Evolutionary conservation across 768 basidiomycete genomes (phyloP).

Genomic region (Suillus plorans): DNA sequence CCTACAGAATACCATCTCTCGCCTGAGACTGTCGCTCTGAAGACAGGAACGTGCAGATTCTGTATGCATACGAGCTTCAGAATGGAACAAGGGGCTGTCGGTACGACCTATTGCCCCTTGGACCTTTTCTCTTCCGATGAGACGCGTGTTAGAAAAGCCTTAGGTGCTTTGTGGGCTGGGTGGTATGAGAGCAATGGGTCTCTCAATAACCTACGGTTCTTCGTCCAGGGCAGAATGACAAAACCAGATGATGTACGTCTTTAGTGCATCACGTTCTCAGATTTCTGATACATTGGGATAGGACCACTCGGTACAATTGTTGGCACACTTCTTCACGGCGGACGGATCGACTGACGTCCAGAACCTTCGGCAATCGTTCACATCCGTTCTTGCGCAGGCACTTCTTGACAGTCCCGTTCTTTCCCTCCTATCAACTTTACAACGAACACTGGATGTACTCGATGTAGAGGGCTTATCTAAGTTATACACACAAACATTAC

Average conservation of each 20-base stretch:
- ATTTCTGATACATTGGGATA: background rate
- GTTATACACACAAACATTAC: constrained; percentile 30
- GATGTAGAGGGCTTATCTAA: constrained; percentile 81
- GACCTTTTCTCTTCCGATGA: constrained; percentile 82
- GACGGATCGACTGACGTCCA: constrained; percentile 11
- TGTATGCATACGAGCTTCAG: constrained; percentile 81
- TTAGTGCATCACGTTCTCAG: background rate
- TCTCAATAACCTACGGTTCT: constrained; percentile 83
- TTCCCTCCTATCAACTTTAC: constrained; percentile 53
- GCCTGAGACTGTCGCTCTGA: constrained; percentile 50
- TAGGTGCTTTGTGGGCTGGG: constrained; percentile 67
- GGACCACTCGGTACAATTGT: background rate
- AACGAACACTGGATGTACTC: constrained; percentile 74
- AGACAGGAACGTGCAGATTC: constrained; percentile 79
- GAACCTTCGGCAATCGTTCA: constrained; percentile 50
- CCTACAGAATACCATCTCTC: constrained; percentile 66
- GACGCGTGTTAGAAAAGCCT: constrained; percentile 58
- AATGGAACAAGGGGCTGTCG: constrained; percentile 30
- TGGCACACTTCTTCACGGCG: constrained; percentile 15
- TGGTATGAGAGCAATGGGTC: constrained; percentile 68
- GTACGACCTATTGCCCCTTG: constrained; percentile 75
- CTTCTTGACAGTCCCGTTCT: constrained; percentile 56
- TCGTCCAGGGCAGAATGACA: constrained; percentile 62
- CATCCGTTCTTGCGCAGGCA: constrained; percentile 45
- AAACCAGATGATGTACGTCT: constrained; percentile 55